Conservation (phyloP, 805 yeast genomes). For the Metschnikowia lochheadii region DNA sequence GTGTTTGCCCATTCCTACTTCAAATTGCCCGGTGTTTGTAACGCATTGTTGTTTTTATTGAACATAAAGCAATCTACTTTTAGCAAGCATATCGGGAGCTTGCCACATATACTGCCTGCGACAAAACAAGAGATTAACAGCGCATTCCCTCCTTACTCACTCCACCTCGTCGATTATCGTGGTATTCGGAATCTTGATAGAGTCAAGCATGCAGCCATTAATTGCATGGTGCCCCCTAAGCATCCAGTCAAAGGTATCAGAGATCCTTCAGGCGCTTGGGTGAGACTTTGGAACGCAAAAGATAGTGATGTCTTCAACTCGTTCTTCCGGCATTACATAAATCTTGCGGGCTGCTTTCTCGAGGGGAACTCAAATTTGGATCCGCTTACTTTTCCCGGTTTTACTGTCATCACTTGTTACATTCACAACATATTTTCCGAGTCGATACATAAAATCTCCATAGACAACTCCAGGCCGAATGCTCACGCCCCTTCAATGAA, state of each 20-base stretch:
- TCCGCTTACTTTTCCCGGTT: conserved; percentile 36
- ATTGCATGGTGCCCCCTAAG: conserved; percentile 37
- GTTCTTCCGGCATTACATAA: conserved; percentile 56
- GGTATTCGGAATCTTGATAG: conserved; percentile 32
- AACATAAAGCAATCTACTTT: conserved; percentile 49
- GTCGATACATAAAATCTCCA: conserved; percentile 21
- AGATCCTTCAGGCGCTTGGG: conserved; percentile 63
- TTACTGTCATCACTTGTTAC: conserved; percentile 42
- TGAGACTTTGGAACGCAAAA: conserved; percentile 52
- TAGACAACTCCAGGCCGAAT: conserved; percentile 2
- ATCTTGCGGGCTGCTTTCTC: conserved; percentile 18
- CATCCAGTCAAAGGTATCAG: conserved; percentile 46
- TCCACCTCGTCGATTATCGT: conserved; percentile 28
- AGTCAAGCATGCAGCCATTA: conserved; percentile 25
- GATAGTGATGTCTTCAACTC: conserved; percentile 59
- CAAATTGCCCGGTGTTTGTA: conserved; percentile 51
- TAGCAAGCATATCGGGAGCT: conserved; percentile 19
- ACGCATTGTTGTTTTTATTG: conserved; percentile 52
- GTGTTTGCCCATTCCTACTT: conserved; percentile 62
- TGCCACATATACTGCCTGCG: background rate
- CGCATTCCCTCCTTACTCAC: conserved; percentile 28
- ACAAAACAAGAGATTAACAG: conserved; percentile 4
- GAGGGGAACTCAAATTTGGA: conserved; percentile 3
- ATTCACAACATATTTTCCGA: conserved; percentile 39
- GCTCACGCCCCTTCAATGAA: conserved; percentile 2